Percentiles rank a stretch among this genome's conserved stretches.
These are phyloP conservation scores for Naegleria fowleri DNA, from an alignment of 208 protist genomes.

Conservation along the genomic window DNA sequence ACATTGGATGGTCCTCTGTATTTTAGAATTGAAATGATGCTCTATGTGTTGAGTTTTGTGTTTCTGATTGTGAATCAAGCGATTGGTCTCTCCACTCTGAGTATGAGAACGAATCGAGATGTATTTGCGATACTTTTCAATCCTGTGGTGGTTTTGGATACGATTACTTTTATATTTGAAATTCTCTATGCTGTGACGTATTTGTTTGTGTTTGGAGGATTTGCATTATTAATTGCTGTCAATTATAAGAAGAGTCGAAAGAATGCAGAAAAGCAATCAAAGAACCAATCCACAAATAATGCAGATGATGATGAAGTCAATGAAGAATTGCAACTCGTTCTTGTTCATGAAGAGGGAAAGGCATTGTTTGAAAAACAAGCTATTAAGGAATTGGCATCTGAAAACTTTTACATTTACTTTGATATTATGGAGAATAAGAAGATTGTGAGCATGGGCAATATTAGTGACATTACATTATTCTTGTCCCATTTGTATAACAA, in stretches of 20 bases:
- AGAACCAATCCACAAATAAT: background rate
- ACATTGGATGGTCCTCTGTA: background rate
- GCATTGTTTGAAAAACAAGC: background rate
- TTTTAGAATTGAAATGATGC: background rate
- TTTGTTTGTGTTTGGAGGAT: background rate
- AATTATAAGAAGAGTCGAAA: background rate
- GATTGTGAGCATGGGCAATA: background rate
- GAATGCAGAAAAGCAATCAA: background rate
- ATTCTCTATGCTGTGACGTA: background rate
- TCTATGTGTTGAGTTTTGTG: background rate
- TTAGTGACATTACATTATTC: background rate
- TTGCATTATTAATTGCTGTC: background rate
- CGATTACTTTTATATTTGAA: background rate
- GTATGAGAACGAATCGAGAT: background rate
- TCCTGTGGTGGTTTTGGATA: background rate
- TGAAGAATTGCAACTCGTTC: background rate
- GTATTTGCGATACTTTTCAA: background rate
- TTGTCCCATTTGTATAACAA: background rate
- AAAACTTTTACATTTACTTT: background rate
- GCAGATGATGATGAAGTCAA: background rate
- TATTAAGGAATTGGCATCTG: background rate
- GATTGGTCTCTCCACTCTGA: background rate
- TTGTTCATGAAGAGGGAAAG: background rate
- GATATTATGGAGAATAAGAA: background rate
- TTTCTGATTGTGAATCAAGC: background rate